Evolutionary conservation across 2,329 filamentous ascomycete species (phyloP).

Genomic region (Stachybotrys chlorohalonatus): DNA sequence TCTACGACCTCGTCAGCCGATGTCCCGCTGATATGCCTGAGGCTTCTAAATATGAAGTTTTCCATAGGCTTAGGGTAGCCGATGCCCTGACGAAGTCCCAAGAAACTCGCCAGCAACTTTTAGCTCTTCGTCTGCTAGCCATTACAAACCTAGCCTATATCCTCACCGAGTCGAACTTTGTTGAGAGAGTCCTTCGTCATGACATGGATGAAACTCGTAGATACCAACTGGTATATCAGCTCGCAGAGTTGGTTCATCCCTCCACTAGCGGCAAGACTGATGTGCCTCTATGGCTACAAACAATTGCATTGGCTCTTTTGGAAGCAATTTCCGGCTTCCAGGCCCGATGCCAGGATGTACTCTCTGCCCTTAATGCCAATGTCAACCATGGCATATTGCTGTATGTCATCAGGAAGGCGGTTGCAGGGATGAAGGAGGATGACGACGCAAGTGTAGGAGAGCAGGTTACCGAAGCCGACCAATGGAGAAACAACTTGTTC

Average conservation of each 20-base stretch:
- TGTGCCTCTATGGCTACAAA: constrained; percentile 70
- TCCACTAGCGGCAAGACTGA: constrained; percentile 57
- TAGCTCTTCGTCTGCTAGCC: constrained; percentile 75
- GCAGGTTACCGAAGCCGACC: constrained; percentile 60
- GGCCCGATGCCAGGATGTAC: constrained; percentile 69
- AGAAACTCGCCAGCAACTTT: constrained; percentile 61
- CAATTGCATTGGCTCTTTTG: constrained; percentile 69
- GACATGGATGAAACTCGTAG: constrained; percentile 84
- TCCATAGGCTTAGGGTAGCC: constrained; percentile 76
- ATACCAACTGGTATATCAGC: constrained; percentile 83
- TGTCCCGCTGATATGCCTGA: constrained; percentile 58
- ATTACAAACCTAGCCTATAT: constrained; percentile 90
- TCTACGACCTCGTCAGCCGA: constrained; percentile 48
- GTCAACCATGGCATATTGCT: constrained; percentile 94
- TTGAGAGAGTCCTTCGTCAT: constrained; percentile 76
- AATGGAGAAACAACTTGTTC: constrained; percentile 87
- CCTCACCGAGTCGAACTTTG: constrained; percentile 71
- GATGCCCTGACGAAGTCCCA: constrained; percentile 63
- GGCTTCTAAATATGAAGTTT: constrained; percentile 70
- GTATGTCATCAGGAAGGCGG: constrained; percentile 84
- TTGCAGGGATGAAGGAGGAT: constrained; percentile 65
- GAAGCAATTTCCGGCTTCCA: constrained; percentile 80
- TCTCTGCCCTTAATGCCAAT: constrained; percentile 85
- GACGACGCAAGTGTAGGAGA: constrained; percentile 40
- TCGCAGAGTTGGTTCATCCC: constrained; percentile 85